Evolutionary conservation across 73 alveolate species (phyloP).

Genomic region (Halteria grandinella): DNA sequence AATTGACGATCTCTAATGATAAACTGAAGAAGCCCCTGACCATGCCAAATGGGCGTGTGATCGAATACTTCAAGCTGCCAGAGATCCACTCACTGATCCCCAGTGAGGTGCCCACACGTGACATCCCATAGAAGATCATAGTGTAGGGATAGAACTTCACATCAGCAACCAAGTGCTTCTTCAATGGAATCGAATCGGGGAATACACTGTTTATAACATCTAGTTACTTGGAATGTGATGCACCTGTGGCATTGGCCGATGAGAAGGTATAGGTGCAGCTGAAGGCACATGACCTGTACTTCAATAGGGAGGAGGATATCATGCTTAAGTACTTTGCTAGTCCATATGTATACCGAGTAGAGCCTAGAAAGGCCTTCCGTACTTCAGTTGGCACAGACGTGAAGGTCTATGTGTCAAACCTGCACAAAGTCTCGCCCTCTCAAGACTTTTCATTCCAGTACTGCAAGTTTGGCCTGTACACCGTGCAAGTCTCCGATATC

Average conservation of each 20-base stretch:
- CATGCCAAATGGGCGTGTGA: not conserved
- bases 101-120: not conserved
- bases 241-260: constrained; percentile 34
- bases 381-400: constrained; percentile 7
- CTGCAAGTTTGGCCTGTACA: constrained; percentile 27
- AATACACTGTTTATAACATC: not conserved
- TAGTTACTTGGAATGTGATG: constrained; percentile 6
- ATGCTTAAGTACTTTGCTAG: constrained; percentile 8
- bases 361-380: constrained; percentile 36
- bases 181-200: not conserved
- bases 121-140: constrained; percentile 3
- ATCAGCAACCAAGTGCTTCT: not conserved
- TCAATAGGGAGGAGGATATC: constrained; percentile 16
- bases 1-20: not conserved
- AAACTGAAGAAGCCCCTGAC: not conserved
- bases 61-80: constrained; percentile 31
- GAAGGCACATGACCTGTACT: not conserved
- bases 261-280: not conserved
- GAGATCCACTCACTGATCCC: constrained; percentile 8
- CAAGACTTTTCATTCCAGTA: not conserved
- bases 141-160: constrained; percentile 30
- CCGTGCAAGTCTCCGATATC: not conserved
- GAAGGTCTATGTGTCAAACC: constrained; percentile 10
- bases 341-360: constrained; percentile 16
- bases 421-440: not conserved